Base-by-base conservation (phyloP, 345 rosid species). In the Corchorus olitorius region DNA sequence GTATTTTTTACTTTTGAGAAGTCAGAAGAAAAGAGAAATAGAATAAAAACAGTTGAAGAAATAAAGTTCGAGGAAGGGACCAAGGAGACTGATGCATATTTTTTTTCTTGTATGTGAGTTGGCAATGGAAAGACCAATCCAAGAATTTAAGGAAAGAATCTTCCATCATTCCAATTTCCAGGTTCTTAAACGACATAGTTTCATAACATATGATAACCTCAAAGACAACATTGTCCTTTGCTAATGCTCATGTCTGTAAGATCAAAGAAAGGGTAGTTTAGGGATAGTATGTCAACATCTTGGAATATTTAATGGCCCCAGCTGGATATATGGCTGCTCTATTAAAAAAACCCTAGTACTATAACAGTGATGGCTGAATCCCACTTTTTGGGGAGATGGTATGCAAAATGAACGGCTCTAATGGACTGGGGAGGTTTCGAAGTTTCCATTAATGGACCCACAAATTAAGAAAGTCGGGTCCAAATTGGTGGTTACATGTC, bases 161-260 rank as follows among this genome's bases (percentile, higher is more conserved):
- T 70, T 53, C 45, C 34, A 10, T 19, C 33, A 41, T 53, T 71
- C 75, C n/a, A n/a, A n/a, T n/a, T n/a, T n/a, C n/a, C 3, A 17
- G 27, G 13, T 14, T 48, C 19, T 66, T 66, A 46, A 2, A 66
- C 43, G 43, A 6, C 43, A 22, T 46, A 14, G 55, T 66, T 66
- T 46, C 11, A 16, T 5, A 22, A 43, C 15, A 4, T 16, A 60
- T 33, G 65, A 33, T 60, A 16, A 60, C 17, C 2, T 60, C 33
- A 60, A 60, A 60, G 65, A 60, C 65, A 14, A 33, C 17, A 13
- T 33, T 60, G 65, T 60, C 65, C 65, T 27, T 27, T 60, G 39
- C 33, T 60, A 33, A 1, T 1, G 1, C 12, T 1, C 39, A 12
- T 60, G 37, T 13, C 16, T 27, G 9, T 22, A 33, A 27, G 65